Base-by-base conservation (phyloP, 306 rosid genomes). In the Hippophae gyantsensis region DNA sequence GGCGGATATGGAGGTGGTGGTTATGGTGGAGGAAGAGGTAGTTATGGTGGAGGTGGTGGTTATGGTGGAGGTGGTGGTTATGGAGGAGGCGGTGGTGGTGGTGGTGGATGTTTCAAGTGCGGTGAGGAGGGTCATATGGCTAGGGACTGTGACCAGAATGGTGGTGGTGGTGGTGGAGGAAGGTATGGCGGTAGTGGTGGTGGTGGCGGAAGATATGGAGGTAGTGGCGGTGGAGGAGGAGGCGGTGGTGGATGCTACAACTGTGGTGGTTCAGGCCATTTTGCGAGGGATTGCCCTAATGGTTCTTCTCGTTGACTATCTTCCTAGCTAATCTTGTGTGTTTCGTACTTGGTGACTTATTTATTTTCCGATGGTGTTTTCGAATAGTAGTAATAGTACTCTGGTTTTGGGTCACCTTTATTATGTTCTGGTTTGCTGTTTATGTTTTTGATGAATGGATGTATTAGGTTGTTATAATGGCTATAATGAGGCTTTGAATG, bases 241-340 rank as follows among this genome's bases (percentile, higher is more conserved):
- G 88, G 80, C 0, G 74, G 76, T 0, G 80, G 80, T 0, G 58
- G 63, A 53, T 81, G 86, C 72, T 78, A 64, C 51, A 76, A 70
- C 70, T 81, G 83, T 54, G 86, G 86, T 1, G 86, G 50, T 6
- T 46, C 78, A 47, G 86, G 86, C n/a, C 86, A 81, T 71, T 81
- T 81, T 26, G 86, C 86, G 2, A 66, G 86, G 59, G 86, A 81
- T 46, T 81, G 86, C 66, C 71, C 84, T 0, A 67, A 50, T 61
- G 38, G 69, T n/a, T 57, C 57, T 32, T 32, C 38, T 40, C 78
- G 75, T 64, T 73, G 75, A 73, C 43, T 32, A 13, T 7, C 13
- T 42, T 48, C n/a, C 18, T 59, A 9, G 14, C 18, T 6, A 27
- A 6, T 42, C 0, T 3, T 32, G 3, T 32, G 38, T 32, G 38